These are phyloP conservation scores for Millerozyma acaciae DNA, from an alignment of 805 yeast species.

Conservation along the genomic window DNA sequence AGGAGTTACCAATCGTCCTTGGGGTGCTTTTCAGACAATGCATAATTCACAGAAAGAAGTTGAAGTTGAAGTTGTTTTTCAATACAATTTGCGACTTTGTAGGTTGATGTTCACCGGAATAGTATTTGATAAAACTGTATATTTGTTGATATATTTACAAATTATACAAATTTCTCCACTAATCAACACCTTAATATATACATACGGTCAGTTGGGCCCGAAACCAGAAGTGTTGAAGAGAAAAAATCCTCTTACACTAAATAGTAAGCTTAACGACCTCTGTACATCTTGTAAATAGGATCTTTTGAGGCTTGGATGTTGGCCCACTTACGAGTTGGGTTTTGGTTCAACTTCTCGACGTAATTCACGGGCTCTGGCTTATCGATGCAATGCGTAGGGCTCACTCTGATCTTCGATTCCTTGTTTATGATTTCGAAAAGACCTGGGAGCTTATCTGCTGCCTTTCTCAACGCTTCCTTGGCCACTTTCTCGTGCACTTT, in stretches of 20 bases:
- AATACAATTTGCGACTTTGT: too few relatives aligned
- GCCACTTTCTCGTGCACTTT: conserved; percentile 85
- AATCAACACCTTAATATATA: too few relatives aligned
- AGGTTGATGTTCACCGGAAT: too few relatives aligned
- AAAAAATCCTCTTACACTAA: too few relatives aligned
- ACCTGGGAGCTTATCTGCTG: conserved; percentile 90
- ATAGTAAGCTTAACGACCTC: conserved; percentile 47
- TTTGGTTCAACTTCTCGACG: conserved; percentile 47
- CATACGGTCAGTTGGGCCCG: too few relatives aligned
- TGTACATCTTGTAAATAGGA: conserved; percentile 53
- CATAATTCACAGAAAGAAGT: too few relatives aligned
- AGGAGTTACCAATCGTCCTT: conserved; percentile 24
- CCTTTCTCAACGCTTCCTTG: conserved; percentile 83
- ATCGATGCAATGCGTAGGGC: conserved; percentile 54
- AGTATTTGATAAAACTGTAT: too few relatives aligned
- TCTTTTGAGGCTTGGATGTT: conserved; percentile 49
- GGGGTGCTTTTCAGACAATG: conserved; percentile 29
- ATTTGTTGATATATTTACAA: too few relatives aligned
- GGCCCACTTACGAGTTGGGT: conserved; percentile 64
- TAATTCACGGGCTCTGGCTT: conserved; percentile 48
- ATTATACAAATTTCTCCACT: too few relatives aligned
- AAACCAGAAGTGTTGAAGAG: too few relatives aligned
- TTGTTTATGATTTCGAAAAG: conserved; percentile 76
- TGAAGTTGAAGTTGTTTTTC: too few relatives aligned
- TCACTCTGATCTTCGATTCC: conserved; percentile 65